Evolutionary conservation across 2,329 filamentous ascomycete genomes (phyloP), one percentile per base, ranked within the genome.

Genomic region (Ascosphaera acerosa): DNA sequence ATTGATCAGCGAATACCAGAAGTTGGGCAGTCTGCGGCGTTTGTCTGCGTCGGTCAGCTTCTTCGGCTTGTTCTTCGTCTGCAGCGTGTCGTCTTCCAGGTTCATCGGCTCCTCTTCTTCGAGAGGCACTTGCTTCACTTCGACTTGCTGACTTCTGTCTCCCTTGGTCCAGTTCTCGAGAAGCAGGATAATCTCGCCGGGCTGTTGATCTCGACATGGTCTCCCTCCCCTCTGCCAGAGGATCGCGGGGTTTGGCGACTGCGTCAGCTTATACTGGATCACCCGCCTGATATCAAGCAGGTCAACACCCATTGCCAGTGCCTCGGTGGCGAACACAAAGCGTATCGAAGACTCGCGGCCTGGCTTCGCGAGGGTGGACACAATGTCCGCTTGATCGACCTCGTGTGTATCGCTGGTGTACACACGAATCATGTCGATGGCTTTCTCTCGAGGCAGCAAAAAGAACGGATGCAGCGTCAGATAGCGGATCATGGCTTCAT

Each of bases 271-370:
- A 10, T 27, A 27, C 16, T 38, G 22, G 19, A 38, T 36, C 4
- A 38, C 27, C 15, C n/a, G 15, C 1, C 30, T 14, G 19, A 38
- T 37, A 19, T 38, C 30, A 16, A 34, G 33, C 12, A 37, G 34
- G 20, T 38, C 32, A 3, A 35, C 18, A 6, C 35, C 33, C 10
- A 38, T 34, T 0, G 33, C 35, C 9, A 38, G 28, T 4, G 32
- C 22, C 12, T 34, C 35, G 0, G 32, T 38, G 12, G 35, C 30
- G 0, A 28, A 18, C 2, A 37, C 29, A 0, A 34, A 26, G 2
- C 23, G 1, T 6, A 20, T 15, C 6, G 25, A 15, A 27, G n/a
- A 14, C 16, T n/a, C 16, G 6, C 16, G n/a, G 25, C 25, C 25
- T 6, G 25, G 25, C 25, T 14, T 27, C 10, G 12, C 4, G 4